Evolutionary conservation across 2,329 filamentous ascomycete species (phyloP).

Genomic region (Sclerotinia subarctica): DNA sequence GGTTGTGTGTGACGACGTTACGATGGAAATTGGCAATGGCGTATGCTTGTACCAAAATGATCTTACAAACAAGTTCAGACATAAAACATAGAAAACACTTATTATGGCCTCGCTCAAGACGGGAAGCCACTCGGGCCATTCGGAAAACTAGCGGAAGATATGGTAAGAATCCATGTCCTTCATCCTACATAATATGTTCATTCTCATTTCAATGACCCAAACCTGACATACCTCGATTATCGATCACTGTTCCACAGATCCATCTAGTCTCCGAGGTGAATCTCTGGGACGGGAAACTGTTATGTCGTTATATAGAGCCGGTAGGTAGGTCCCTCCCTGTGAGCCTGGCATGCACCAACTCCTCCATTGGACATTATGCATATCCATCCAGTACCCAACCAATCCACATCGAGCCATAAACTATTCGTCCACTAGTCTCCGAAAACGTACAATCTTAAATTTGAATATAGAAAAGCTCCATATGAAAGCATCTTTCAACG

Average conservation of each 20-base stretch:
- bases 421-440: not conserved
- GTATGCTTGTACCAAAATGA: not conserved
- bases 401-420: not conserved
- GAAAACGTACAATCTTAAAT: not conserved
- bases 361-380: not conserved
- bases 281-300: not conserved
- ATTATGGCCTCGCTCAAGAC: not conserved
- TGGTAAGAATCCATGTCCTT: not conserved
- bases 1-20: not conserved
- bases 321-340: not conserved
- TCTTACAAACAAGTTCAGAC: not conserved
- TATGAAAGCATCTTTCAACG: not conserved
- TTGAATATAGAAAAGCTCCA: not conserved
- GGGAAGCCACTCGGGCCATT: not conserved
- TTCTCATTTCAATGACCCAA: not conserved
- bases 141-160: not conserved
- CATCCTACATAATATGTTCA: not conserved
- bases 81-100: not conserved
- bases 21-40: too few species aligned
- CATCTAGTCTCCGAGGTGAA: not conserved
- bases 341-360: not conserved
- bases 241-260: too few species aligned
- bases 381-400: not conserved
- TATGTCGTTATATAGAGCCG: not conserved
- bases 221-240: not conserved